Evolutionary conservation across 2,329 filamentous ascomycete species (phyloP).

Genomic region (Teratosphaeria nubilosa): DNA sequence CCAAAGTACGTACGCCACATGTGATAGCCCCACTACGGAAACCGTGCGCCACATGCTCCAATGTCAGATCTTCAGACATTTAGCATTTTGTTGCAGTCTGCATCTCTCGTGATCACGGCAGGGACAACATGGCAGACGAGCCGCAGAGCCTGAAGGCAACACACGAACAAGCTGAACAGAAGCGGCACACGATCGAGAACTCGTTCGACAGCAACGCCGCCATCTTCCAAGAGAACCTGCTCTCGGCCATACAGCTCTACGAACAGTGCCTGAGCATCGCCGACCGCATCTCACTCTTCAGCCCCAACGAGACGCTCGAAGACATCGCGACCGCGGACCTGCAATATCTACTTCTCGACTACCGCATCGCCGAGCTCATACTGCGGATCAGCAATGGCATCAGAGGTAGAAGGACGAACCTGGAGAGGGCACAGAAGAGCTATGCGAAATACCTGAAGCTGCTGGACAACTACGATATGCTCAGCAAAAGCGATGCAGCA

Average conservation of each 20-base stretch:
- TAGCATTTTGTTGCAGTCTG: not conserved
- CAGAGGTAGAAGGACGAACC: slow-evolving; percentile 44
- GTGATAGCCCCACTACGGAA: not conserved
- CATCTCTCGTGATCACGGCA: not conserved
- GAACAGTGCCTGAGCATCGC: slow-evolving; percentile 61
- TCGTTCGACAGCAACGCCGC: slow-evolving; percentile 56
- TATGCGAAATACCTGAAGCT: slow-evolving; percentile 72
- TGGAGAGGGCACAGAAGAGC: slow-evolving; percentile 54
- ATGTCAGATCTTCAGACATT: not conserved
- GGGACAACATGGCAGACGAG: slow-evolving; percentile 33
- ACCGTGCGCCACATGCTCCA: not conserved
- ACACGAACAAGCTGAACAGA: slow-evolving; percentile 43
- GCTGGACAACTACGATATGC: slow-evolving; percentile 68
- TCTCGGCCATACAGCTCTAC: slow-evolving; percentile 58
- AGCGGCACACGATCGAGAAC: slow-evolving; percentile 49
- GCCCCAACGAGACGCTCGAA: slow-evolving; percentile 77
- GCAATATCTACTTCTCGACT: slow-evolving; percentile 70
- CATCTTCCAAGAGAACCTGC: slow-evolving; percentile 57
- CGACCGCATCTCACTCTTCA: slow-evolving; percentile 70
- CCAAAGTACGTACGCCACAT: not conserved
- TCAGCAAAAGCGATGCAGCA: slow-evolving; percentile 54
- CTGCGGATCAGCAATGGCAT: slow-evolving; percentile 55
- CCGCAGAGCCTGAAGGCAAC: slow-evolving; percentile 46
- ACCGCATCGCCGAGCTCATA: slow-evolving; percentile 68
- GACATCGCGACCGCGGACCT: slow-evolving; percentile 78